Evolutionary conservation across 2,329 filamentous ascomycete genomes (phyloP), one percentile per base, ranked within the genome.

Genomic region (Hymenoscyphus linearis): DNA sequence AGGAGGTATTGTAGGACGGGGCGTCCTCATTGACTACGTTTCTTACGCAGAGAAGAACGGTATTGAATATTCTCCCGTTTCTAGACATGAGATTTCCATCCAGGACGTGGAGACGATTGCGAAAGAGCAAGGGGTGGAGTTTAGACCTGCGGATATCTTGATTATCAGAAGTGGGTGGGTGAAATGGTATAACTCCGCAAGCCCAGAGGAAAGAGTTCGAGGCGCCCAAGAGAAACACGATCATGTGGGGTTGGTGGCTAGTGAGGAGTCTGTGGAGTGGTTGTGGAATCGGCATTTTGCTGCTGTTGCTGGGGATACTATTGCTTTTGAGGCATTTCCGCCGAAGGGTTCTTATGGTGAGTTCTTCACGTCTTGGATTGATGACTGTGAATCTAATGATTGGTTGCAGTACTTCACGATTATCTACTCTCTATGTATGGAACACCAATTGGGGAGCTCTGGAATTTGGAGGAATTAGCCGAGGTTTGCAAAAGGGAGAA

Each of bases 1-100:
- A 0, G 64, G 65, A 55, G 82, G 82, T 14, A 83, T 85, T 52
- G 80, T 83, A 0, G 82, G 81, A n/a, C 74, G 82, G 0, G 82
- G 79, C 1, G 74, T 85, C 1, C 69, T 85, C 16, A 69, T 85
- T 36, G 82, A 84, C 66, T 79, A 80, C 62, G 76, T 78, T 65
- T 70, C 77, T 9, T 65, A 74, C 12, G 70, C 75, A 13, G 72
- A 77, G 34, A 67, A 69, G 69, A 59, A 66, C 44, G 55, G 58
- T 3, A 67, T 78, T 69, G 64, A 67, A n/a, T 72, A 76, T 66
- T 57, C 74, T 34, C 66, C 73, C 18, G 75, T 77, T 65, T 60
- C 73, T 18, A 71, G 73, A 0, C 68, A 67, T 16, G 61, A 64
- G 14, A 77, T 78, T 47, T 64, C 68, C 7, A 65, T 78, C 2